These are phyloP conservation scores for Vaccinium myrtillus DNA, from an alignment of 148 eudicot genomes.

Conservation along the genomic window DNA sequence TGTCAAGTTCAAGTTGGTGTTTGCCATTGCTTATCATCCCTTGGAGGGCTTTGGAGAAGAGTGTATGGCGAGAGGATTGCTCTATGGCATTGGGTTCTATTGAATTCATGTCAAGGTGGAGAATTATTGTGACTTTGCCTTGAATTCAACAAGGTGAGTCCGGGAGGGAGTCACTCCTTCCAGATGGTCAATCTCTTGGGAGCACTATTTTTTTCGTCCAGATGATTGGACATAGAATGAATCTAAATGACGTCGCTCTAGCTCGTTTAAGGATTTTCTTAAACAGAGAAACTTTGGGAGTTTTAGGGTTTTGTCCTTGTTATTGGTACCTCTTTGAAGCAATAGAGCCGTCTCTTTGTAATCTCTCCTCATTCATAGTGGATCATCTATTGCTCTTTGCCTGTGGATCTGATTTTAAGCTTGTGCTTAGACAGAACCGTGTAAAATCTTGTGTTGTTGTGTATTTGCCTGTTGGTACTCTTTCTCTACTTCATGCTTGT, in stretches of 20 bases:
- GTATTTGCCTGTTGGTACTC: not conserved
- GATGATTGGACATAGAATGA: not conserved
- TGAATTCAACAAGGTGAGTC: not conserved
- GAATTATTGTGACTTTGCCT: not conserved
- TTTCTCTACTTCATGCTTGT: not conserved
- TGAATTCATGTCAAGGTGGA: not conserved
- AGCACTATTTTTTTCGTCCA: not conserved
- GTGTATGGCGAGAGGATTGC: not conserved
- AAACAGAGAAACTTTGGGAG: not conserved
- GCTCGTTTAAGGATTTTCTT: not conserved
- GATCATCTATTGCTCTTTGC: not conserved
- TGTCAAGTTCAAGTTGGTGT: slow-evolving; percentile 1
- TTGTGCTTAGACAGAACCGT: not conserved
- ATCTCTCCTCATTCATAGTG: not conserved
- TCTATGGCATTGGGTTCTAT: not conserved
- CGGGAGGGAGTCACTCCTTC: not conserved
- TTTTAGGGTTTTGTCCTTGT: not conserved
- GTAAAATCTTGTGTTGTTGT: not conserved
- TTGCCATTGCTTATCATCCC: not conserved
- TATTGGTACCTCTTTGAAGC: not conserved
- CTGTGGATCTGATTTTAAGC: not conserved
- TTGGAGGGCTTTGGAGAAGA: not conserved
- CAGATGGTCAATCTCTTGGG: not conserved
- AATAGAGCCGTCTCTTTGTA: not conserved
- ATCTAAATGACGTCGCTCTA: not conserved